Base-by-base conservation (phyloP, 768 basidiomycete species). In the Leccinellum luteum region DNA sequence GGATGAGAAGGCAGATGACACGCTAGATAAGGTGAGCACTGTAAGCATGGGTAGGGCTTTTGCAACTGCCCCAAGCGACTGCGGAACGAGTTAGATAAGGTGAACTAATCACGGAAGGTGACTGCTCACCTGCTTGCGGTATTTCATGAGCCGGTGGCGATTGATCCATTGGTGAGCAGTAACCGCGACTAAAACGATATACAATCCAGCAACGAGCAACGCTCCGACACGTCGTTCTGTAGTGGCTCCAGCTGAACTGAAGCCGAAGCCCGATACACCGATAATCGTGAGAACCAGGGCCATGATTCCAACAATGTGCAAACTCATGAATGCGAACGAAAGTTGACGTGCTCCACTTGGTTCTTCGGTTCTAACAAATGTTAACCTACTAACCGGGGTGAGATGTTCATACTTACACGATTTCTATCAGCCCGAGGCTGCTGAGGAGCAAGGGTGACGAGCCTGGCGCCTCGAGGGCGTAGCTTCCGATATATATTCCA, bases 41-140 rank as follows among this genome's bases (percentile, higher is more conserved):
- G 79, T 81, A 31, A 89, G 74, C 70, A 87, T 81, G 5, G 85
- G 85, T 15, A 89, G 72, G 10, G 83, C 83, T 47, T 72, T 27
- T 21, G 82, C 74, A 49, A 87, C 72, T 21, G 83, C 85, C 27
- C 64, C 60, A 34, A 89, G 77, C 13, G 89, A 75, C 87, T 89
- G 52, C 49, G 57, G 23, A 23, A 47, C 31, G 48, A 41, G 17
- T 69, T 27, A 58, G 56, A 34, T 21, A 54, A 27, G 17, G 54
- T 31, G 54, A 54, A 52, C 15, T 12, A 12, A 32, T 32, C 4
- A 61, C 49, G 41, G 32, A 35, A 38, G 23, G 25, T 13, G 17
- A 25, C 58, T 66, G 79, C 84, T 55, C 65, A 68, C 72, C 56
- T 62, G 62, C 51, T 64, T 66, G 58, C 62, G 64, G 44, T 65